These are phyloP conservation scores for Omphalea diandra DNA, from an alignment of 441 rosid genomes.

Conservation along the genomic window DNA sequence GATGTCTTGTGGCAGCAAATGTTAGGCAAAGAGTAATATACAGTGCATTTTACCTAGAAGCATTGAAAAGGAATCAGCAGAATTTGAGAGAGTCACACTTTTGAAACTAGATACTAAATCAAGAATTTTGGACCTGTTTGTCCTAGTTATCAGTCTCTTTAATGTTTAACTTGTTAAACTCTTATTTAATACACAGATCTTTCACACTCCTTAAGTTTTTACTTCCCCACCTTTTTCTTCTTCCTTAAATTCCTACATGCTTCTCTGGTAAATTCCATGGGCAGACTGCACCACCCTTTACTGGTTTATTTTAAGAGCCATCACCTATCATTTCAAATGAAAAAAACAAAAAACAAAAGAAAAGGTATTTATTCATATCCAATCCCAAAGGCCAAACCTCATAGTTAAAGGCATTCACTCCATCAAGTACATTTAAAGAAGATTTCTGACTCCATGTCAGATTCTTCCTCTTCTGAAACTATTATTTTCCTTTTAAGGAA, in stretches of 20 bases:
- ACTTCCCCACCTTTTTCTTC: neutral
- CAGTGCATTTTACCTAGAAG: neutral
- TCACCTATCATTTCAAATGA: neutral
- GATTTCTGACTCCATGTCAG: neutral
- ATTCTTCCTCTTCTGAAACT: neutral
- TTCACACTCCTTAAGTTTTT: neutral
- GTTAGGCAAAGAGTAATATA: no score
- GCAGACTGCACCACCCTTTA: neutral
- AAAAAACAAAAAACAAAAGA: no score
- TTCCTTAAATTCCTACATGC: neutral
- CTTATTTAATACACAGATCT: neutral
- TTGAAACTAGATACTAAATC: neutral
- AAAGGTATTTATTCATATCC: neutral
- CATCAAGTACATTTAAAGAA: neutral
- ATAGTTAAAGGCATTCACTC: neutral
- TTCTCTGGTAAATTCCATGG: neutral
- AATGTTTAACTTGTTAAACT: neutral
- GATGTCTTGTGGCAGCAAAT: no score
- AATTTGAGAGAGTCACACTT: neutral
- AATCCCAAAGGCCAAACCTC: neutral
- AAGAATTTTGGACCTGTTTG: neutral
- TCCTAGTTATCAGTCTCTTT: neutral
- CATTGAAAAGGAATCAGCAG: no score
- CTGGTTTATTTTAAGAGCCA: neutral
- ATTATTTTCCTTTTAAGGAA: neutral